Evolutionary conservation across 768 basidiomycete species (phyloP), one percentile per base, ranked within the genome.

Genomic region (Lactarius sanguifluus): DNA sequence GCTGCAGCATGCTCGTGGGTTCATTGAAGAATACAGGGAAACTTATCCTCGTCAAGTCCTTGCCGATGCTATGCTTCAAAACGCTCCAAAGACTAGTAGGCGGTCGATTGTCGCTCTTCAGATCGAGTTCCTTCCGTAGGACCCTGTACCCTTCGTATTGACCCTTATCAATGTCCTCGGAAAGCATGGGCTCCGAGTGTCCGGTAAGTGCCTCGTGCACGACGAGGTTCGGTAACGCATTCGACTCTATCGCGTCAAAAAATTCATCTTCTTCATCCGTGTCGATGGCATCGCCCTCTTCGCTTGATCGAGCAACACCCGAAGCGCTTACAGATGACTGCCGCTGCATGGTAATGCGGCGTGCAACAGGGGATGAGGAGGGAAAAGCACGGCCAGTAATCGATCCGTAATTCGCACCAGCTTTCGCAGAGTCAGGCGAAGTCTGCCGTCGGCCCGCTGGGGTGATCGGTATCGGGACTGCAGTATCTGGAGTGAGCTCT

Each of bases 11-110:
- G 73, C 92, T 95, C 58, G 95, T 97, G 34, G 94, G 92, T 76
- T 93, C 91, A 75, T 94, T 96, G 73, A 93, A 94, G 75, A 87
- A 94, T 47, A 97, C 94, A 0, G 95, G 95, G 76, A 96, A 96
- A 70, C 87, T 91, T 66, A 98, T 98, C 82, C 84, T 96, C 47
- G 95, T 98, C 75, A 98, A 79, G 75, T 98, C 96, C 81, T 97
- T 98, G 67, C 96, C 96, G 66, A 98, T 96, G 68, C 89, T 91
- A 68, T 91, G 86, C 79, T 98, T 98, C 80, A 98, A 79, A 70
- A 98, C 96, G 55, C 89, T 88, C 96, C 96, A 98, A 52, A 96
- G 79, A 77, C 91, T 94, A 71, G 94, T 92, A 52, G 88, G 88
- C 23, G 96, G 96, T 38, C 95, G 78, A 70, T 96, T 86, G 70